Evolutionary conservation across 169 alveolate genomes (phyloP), one percentile per base, ranked within the genome.

Genomic region (Babesia microti): DNA sequence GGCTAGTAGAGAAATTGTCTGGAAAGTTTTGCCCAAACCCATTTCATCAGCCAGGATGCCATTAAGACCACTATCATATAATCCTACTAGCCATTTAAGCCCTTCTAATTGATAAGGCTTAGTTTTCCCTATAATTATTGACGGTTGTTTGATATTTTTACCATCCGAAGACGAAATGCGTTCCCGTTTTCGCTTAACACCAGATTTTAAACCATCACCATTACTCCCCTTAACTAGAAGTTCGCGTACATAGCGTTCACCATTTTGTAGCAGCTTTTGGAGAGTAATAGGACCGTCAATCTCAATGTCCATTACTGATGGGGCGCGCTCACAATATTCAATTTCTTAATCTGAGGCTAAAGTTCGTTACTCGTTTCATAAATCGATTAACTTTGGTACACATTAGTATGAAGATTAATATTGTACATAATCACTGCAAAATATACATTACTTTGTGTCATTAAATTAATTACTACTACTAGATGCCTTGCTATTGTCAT

Each of bases 21-120:
- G 90, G 18, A 92, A 89, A n/a, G 99, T 94, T 41, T 94, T 94
- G 15, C 99, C 99, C 7, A 94, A 68, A 0, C 99, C 99, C 99
- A 94, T 94, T 54, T 94, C 99, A 65, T 94, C 99, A 4, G 99
- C 99, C 47, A 94, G 65, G 18, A 94, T 92, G 0, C 99, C 99
- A 60, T 92, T 92, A 24, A 92, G 79, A 7, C 94, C 95, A 52
- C 91, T 83, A 14, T 89, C 93, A 59, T 89, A 91, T 17, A 94
- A 78, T 41, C 87, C 89, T 56, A 90, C 95, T 23, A 94, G 73
- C 99, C 99, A 94, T 63, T 93, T 81, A 17, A 94, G 71, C 1
- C 98, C 99, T 59, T 92, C 96, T 35, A 94, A 58, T 55, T 94
- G 94, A 67, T 94, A 92, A 28, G 92, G 97, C 60, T 91, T 94